phyloP scores from a whole-genome alignment of 1,284 basidiomycete genomes.

The Ceratobasidium papillatum region DNA sequence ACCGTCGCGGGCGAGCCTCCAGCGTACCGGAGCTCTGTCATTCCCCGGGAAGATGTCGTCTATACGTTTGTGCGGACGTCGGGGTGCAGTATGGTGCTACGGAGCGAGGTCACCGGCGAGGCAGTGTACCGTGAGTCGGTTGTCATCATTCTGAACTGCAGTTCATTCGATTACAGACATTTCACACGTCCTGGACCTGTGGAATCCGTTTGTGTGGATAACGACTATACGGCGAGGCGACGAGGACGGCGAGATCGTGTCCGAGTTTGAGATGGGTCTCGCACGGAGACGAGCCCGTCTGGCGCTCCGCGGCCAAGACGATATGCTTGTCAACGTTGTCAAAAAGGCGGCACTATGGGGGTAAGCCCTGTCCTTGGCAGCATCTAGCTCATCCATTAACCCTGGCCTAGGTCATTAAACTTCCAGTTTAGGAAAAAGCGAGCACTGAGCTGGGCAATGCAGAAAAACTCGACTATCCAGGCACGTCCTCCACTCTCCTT shows the following conservation, averaged over 20 bases:
- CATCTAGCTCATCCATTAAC: background rate
- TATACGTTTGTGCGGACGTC: conserved; percentile 26
- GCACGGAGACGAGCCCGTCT: conserved; percentile 18
- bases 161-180: background rate
- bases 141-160: background rate
- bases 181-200: conserved; percentile 22
- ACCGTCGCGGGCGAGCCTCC: conserved; percentile 16
- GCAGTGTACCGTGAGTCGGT: conserved; percentile 21
- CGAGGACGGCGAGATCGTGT: conserved; percentile 27
- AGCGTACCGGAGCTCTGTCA: conserved; percentile 19
- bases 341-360: conserved; percentile 32
- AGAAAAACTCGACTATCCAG: conserved; percentile 32
- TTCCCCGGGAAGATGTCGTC: conserved; percentile 28
- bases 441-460: conserved; percentile 25
- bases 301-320: conserved; percentile 34
- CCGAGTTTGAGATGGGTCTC: conserved; percentile 37
- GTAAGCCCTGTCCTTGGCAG: background rate
- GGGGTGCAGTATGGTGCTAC: conserved; percentile 4
- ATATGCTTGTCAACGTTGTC: conserved; percentile 36
- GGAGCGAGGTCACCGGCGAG: conserved; percentile 35
- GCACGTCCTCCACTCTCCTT: background rate
- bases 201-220: conserved; percentile 37
- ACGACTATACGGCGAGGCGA: conserved; percentile 29
- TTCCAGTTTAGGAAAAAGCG: conserved; percentile 36
- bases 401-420: conserved; percentile 8